phyloP scores from a whole-genome alignment of 2,329 filamentous ascomycete species.

The Fusarium concolor region DNA sequence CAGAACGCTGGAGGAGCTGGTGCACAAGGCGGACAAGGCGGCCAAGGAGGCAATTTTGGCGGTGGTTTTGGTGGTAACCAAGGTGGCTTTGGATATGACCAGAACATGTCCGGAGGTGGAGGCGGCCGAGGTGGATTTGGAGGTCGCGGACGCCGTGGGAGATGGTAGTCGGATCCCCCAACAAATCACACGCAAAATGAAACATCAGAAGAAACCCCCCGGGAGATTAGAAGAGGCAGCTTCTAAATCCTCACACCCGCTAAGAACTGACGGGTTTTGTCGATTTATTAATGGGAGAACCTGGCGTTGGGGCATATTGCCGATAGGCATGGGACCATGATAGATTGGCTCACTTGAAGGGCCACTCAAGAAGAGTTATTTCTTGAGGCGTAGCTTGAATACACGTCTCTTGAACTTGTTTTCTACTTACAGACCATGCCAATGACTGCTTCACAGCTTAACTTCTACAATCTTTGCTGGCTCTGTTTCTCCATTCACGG shows the following conservation, averaged over 20 bases:
- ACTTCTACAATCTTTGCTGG: slow-evolving; percentile 37
- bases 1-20: slow-evolving; percentile 59
- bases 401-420: slow-evolving; percentile 1
- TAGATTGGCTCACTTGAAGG: slow-evolving; percentile 36
- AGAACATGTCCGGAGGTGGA: slow-evolving; percentile 57
- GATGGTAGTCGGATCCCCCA: slow-evolving; percentile 29
- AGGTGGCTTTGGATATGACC: slow-evolving; percentile 64
- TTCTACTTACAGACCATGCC: not conserved
- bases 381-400: slow-evolving; percentile 12
- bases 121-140: slow-evolving; percentile 52
- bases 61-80: slow-evolving; percentile 66
- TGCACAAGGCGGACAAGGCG: slow-evolving; percentile 57
- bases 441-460: not conserved
- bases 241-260: not conserved
- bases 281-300: slow-evolving; percentile 41
- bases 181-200: not conserved
- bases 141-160: slow-evolving; percentile 44
- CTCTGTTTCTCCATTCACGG: slow-evolving; percentile 37
- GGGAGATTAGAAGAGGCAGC: no score
- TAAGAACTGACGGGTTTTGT: slow-evolving; percentile 27
- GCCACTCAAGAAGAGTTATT: slow-evolving; percentile 14
- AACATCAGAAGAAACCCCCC: no score
- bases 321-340: slow-evolving; percentile 38
- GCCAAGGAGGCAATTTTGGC: slow-evolving; percentile 64
- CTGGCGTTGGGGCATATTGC: slow-evolving; percentile 44